Evolutionary conservation across 208 protist species (phyloP), one percentile per base, ranked within the genome.

Genomic region (Strigomonas galati): DNA sequence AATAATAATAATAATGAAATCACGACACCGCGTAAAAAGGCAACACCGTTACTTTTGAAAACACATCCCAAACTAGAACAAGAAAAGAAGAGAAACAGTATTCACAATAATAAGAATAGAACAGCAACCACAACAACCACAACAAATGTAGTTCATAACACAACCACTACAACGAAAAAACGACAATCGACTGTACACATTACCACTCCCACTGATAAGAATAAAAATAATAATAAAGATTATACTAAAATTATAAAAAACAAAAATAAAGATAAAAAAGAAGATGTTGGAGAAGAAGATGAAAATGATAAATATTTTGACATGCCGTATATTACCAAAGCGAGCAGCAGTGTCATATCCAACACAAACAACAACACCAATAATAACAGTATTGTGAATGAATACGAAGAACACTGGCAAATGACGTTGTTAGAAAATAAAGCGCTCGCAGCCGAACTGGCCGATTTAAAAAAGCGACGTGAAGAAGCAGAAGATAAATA

Each of bases 351-450:
- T 35, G 54, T 28, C 54, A 7, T 12, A 40, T 32, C 54, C 24
- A 59, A 4, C 6, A 6, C 54, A 24, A 59, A 6, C 23, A 59
- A 21, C 24, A 28, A 6, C 26, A 12, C 17, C 14, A 59, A 30
- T 17, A 28, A 28, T 26, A 59, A 10, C 35, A 40, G 4, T 10
- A 4, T 40, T 10, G 10, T 40, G 7, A 40, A 40, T 10, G 35
- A 40, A 10, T 40, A 65, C 15, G 82, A 93, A 53, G 70, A 65
- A 26, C 21, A 74, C 53, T 94, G 89, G 85, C 58, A 75, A 31
- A 84, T 82, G 61, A 68, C 73, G 48, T 72, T 81, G 72, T 63
- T 92, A 10, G 89, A 94, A 69, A 65, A 86, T 40, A 82, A 78
- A 37, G 85, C 89, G 37, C 79, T 79, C 57, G 64, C 76, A 65